Conservation (phyloP, 371 early-diverging fungal genomes). For the Dinochytrium kinnereticum region DNA sequence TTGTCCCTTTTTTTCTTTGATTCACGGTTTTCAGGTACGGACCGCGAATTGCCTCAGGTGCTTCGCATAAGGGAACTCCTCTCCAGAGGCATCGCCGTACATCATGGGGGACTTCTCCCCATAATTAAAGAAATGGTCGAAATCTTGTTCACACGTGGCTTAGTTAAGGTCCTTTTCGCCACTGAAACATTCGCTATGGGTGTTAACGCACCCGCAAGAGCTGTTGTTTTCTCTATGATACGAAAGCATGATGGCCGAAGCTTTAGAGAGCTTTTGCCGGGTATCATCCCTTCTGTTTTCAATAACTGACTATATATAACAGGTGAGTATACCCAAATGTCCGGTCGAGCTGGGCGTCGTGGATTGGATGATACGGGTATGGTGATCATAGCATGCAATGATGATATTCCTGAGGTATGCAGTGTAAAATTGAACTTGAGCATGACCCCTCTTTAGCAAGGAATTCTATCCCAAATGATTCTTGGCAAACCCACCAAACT, state of each 20-base stretch:
- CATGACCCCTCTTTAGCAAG: slow-evolving; percentile 24
- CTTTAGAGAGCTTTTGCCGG: slow-evolving; percentile 86
- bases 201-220: slow-evolving; percentile 98
- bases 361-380: slow-evolving; percentile 95
- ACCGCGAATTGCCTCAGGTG: slow-evolving; percentile 92
- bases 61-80: slow-evolving; percentile 82
- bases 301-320: not conserved
- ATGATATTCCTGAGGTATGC: slow-evolving; percentile 68
- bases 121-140: slow-evolving; percentile 99
- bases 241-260: slow-evolving; percentile 92
- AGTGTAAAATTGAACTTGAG: not conserved
- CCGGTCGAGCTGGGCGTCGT: slow-evolving; percentile 98
- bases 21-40: slow-evolving; percentile 46
- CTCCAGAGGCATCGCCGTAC: slow-evolving; percentile 95
- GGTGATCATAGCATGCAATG: slow-evolving; percentile 85
- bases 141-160: slow-evolving; percentile 91
- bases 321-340: slow-evolving; percentile 99
- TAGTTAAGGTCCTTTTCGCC: slow-evolving; percentile 93
- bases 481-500: slow-evolving; percentile 91
- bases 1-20: slow-evolving; percentile 2
- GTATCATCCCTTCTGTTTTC: slow-evolving; percentile 4
- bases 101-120: slow-evolving; percentile 97
- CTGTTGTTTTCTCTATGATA: slow-evolving; percentile 92
- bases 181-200: slow-evolving; percentile 99
- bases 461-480: slow-evolving; percentile 67